Evolutionary conservation across 2,329 filamentous ascomycete species (phyloP).

Genomic region (Cercospora beticola): DNA sequence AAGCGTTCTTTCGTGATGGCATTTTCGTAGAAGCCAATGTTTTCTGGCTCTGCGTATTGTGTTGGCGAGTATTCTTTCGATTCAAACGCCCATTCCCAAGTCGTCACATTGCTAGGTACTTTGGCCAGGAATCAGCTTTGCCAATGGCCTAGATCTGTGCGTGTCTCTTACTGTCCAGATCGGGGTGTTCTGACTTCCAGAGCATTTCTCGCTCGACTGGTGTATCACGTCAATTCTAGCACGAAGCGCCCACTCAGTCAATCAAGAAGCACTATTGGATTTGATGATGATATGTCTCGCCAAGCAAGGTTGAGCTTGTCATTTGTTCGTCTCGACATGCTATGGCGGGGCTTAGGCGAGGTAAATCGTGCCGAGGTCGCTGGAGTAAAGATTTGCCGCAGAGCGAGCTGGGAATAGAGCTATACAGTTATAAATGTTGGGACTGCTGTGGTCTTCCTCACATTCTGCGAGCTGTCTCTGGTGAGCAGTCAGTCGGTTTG

Average conservation of each 20-base stretch:
- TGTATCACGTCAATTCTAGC: background rate
- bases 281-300: background rate
- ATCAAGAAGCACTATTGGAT: background rate
- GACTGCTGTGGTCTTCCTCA: too few species aligned
- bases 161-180: slow-evolving; percentile 41
- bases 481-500: too few species aligned
- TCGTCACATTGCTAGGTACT: slow-evolving; percentile 56
- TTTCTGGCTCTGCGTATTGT: slow-evolving; percentile 32
- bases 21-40: slow-evolving; percentile 56
- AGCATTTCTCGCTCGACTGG: slow-evolving; percentile 12
- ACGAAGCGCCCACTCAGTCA: background rate
- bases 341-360: background rate
- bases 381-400: background rate
- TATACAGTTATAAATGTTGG: background rate
- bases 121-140: background rate
- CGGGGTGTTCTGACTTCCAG: slow-evolving; percentile 43
- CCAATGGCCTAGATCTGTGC: background rate
- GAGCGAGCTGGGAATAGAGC: background rate
- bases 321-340: background rate
- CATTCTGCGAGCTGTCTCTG: too few species aligned
- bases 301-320: background rate
- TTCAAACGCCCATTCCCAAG: slow-evolving; percentile 63
- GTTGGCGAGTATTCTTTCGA: slow-evolving; percentile 52
- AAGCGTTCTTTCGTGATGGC: slow-evolving; percentile 58
- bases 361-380: slow-evolving; percentile 6